Base-by-base conservation (phyloP, 768 basidiomycete genomes). In the Dentipellis fragilis region DNA sequence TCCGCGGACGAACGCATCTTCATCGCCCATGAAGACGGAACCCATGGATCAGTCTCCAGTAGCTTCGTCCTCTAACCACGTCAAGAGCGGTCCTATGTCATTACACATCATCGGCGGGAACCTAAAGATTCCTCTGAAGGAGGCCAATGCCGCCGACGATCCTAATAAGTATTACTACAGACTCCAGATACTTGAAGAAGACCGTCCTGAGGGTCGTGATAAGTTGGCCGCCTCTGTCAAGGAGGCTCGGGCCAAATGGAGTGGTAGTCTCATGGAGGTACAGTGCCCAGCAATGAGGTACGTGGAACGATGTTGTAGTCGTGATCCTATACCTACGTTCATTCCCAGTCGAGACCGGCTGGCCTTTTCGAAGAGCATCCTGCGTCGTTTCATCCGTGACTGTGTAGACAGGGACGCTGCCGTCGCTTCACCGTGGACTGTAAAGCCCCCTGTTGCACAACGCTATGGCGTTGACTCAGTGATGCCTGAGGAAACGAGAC, bases 281-380 rank as follows among this genome's bases (percentile, higher is more conserved):
- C 81, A 82, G 54, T 89, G 85, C 59, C 74, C 76, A 53, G 77
- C 77, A 63, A 86, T 96, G 80, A 90, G 89, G 93, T 89, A 62
- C 53, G 79, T 69, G 21, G 17, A 38, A 17, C 55, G 42, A 12
- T 55, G n/a, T 57, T 17, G 48, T 47, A 21, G 48, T 48, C 12
- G 40, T 40, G 46, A 19, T 45, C 51, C 37, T 53, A 35, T 8
- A 38, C 29, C 22, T 29, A 16, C 48, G 14, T 22, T 22, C 29
- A 6, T 23, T 0, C 23, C 14, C 62, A 97, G 94, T 65, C 93
- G 96, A 58, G 96, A 99, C 68, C 89, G 94, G 52, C 77, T 95
- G 17, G 84, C 92, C 17, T 98, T 98, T 71, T 95, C 93, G 29
- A 97, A 98, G 70, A 93, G 93, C 16, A 95, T 98, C 63, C 81